Base-by-base conservation (phyloP, 2,329 filamentous ascomycete genomes). In the Triangularia verruculosa region DNA sequence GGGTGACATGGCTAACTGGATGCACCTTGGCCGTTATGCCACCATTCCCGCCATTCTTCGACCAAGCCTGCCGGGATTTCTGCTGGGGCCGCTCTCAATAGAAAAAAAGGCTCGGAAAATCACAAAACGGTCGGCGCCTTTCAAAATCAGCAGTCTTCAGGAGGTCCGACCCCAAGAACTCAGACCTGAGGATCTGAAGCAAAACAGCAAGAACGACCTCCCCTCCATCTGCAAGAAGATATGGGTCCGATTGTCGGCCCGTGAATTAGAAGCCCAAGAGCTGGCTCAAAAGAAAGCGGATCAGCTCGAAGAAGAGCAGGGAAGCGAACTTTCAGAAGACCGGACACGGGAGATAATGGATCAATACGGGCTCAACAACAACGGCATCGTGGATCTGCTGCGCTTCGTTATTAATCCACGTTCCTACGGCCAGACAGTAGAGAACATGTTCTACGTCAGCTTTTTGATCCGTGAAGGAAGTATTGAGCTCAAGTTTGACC, bases 361-460 rank as follows among this genome's bases (percentile, higher is more conserved):
- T 39, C 80, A 85, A 61, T 78, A 90, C 70, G 85, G 88, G 2
- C 79, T 97, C 13, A 83, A 87, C 12, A 81, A 83, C 17, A 87
- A 87, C 1, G 88, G 88, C 1, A 91, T 91, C 15, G 85, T 97
- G 3, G 87, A 91, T 57, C 78, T 97, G 12, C 89, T 97, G 74
- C 87, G 90, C 59, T 98, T 97, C 70, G 91, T 93, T 47, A 85
- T 98, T 67, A 97, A 99, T 70, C 95, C 95, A 0, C 80, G 80
- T 43, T 96, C 92, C 0, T 99, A 98, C 71, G 92, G 92, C 0
- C 95, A 99, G 76, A 97, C 93, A 0, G 88, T 99, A 6, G 95
- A 99, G 74, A 99, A 99, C 71, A 82, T 99, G 71, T 99, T 99
- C 76, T 98, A 98, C 74, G 86, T 97, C 70, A 96, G 92, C 74